These are phyloP conservation scores for Achaetomiella virescens DNA, from an alignment of 495 filamentous ascomycete species.

Conservation along the genomic window DNA sequence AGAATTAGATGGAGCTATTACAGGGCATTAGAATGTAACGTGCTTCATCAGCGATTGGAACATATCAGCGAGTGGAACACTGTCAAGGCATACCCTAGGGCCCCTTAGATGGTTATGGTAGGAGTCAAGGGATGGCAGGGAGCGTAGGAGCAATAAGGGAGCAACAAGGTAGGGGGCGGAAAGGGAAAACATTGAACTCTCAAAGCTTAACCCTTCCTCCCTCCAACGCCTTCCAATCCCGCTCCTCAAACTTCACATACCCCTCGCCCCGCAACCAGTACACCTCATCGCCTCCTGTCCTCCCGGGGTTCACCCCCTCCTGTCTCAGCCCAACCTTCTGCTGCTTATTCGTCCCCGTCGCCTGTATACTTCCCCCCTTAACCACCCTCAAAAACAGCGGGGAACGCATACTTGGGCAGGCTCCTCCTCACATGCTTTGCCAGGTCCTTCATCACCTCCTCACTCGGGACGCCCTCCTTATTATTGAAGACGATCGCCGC, in stretches of 20 bases:
- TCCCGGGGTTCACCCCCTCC: constrained; percentile 65
- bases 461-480: constrained; percentile 28
- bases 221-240: constrained; percentile 63
- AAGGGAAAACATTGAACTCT: no score
- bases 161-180: no score
- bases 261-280: constrained; percentile 57
- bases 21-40: no score
- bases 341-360: constrained; percentile 84
- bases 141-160: no score
- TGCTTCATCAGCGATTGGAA: no score
- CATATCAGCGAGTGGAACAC: no score
- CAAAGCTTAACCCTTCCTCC: constrained; percentile 66
- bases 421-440: constrained; percentile 49
- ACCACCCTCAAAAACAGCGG: constrained; percentile 72
- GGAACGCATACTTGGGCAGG: constrained; percentile 68
- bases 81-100: no score
- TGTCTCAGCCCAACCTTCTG: constrained; percentile 65
- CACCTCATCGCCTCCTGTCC: constrained; percentile 53
- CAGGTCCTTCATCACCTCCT: constrained; percentile 48
- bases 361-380: constrained; percentile 44
- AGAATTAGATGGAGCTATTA: no score
- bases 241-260: constrained; percentile 60
- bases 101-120: no score
- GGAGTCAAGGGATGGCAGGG: no score
- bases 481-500: constrained; percentile 58